Base-by-base conservation (phyloP, 257 asterid genomes). In the Solanum pimpinellifolium region DNA sequence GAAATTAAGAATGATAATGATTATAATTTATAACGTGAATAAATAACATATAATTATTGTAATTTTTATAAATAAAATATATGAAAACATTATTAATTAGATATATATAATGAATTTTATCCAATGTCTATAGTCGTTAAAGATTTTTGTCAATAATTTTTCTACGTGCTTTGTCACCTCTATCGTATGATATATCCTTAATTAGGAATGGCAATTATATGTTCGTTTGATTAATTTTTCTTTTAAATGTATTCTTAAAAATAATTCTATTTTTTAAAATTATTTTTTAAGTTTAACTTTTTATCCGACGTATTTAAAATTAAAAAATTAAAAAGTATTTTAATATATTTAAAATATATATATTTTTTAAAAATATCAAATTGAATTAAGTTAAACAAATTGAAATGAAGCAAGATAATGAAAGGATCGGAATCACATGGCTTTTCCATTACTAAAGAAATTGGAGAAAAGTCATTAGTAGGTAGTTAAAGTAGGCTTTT, bases 341-440 rank as follows among this genome's bases (percentile, higher is more conserved):
- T 47, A 0, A 0, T 14, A 49, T 20, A 14, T 49, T 14, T 18
- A 49, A 49, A 47, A 49, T 49, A 15, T 0, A 15, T 15, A 4
- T 49, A 2, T 47, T 14, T 47, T 14, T 49, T 2, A 5, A 4
- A 33, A 5, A 15, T 15, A 20, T 49, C 59, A 5, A 0, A 49
- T 49, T 49, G 6, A 49, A 49, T 5, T 49, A 49, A 5, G 1
- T 15, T 49, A 42, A 49, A 49, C 60, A 15, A 15, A 15, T 49
- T 15, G 1, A 49, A 49, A 5, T 6, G 0, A 0, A 2, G 6
- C 9, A 3, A 15, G 21, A 0, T 15, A 49, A 49, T 1, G 15
- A 76, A 29, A 41, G 35, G 23, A 37, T 37, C 1, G 7, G 7
- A 76, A n/a, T 76, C 83, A 76, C 60, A 7, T 76, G 83, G n/a